Percentiles rank a stretch among this genome's conserved stretches.
phyloP scores from a whole-genome alignment of 169 alveolate genomes.

The Eimeria acervulina region DNA sequence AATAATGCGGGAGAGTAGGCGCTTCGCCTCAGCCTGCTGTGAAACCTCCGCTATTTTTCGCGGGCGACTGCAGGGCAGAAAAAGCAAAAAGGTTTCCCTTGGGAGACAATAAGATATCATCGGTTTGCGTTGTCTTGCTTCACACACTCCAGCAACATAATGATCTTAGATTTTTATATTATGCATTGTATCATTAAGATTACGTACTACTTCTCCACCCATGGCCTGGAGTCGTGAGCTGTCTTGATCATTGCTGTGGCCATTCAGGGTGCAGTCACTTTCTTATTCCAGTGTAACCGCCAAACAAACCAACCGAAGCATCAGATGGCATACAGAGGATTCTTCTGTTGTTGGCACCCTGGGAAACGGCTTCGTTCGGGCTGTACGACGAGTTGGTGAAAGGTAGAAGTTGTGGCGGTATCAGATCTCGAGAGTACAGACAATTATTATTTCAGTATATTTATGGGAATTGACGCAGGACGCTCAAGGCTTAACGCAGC shows the following conservation, averaged over 20 bases:
- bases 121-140: neutral
- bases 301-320: neutral
- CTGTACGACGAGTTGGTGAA: neutral
- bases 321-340: neutral
- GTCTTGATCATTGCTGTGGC: slow-evolving; percentile 16
- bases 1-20: slow-evolving; percentile 60
- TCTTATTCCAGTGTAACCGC: neutral
- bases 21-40: slow-evolving; percentile 83
- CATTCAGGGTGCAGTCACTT: neutral
- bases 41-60: slow-evolving; percentile 78
- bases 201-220: slow-evolving; percentile 70
- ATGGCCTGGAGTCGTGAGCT: slow-evolving; percentile 37
- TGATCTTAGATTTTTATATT: too few relatives aligned
- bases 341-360: neutral
- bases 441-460: neutral
- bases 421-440: neutral
- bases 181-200: neutral
- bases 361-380: neutral
- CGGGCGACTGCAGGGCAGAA: slow-evolving; percentile 80
- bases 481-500: neutral
- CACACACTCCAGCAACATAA: too few relatives aligned
- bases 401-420: neutral
- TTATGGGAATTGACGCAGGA: neutral
- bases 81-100: neutral
- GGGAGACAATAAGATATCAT: too few relatives aligned